Conservation (phyloP, 2,329 filamentous ascomycete genomes). For the Penicillium sp. region DNA sequence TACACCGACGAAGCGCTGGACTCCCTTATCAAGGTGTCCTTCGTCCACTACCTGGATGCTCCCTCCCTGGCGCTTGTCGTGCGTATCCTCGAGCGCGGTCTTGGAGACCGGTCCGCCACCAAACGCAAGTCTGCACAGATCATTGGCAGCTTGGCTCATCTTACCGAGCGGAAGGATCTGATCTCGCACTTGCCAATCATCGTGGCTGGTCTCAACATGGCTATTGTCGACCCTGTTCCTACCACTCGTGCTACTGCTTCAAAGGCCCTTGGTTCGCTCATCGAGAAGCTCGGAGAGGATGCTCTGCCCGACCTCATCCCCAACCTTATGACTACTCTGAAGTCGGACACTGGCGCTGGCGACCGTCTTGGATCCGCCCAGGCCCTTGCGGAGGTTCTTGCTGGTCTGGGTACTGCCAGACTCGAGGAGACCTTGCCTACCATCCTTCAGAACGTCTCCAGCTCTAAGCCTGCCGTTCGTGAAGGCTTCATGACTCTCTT, state of each 20-base stretch:
- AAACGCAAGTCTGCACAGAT: conserved; percentile 97
- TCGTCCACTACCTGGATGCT: conserved; percentile 96
- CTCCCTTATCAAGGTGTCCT: conserved; percentile 93
- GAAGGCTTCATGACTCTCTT: conserved; percentile 99
- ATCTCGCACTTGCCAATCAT: conserved; percentile 86
- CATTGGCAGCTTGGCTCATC: conserved; percentile 93
- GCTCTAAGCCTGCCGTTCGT: conserved; percentile 81
- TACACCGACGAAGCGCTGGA: conserved; percentile 95
- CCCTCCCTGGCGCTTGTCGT: conserved; percentile 93
- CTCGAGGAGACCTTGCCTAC: conserved; percentile 95
- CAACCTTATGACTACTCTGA: conserved; percentile 94
- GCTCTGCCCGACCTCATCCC: conserved; percentile 95
- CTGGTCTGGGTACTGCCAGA: conserved; percentile 85
- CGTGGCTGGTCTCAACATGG: conserved; percentile 82
- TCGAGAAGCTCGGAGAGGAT: conserved; percentile 97
- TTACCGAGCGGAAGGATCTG: conserved; percentile 94
- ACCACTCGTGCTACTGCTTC: conserved; percentile 95
- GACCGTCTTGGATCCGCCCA: conserved; percentile 95
- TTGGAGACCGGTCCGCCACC: conserved; percentile 86
- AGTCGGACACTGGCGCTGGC: conserved; percentile 93
- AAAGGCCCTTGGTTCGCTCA: conserved; percentile 90
- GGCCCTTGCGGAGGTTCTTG: conserved; percentile 92
- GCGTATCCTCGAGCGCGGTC: conserved; percentile 87
- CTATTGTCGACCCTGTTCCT: conserved; percentile 91
- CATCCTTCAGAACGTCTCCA: conserved; percentile 93